phyloP scores from a whole-genome alignment of 2,329 filamentous ascomycete species.

The Zalaria obscura region DNA sequence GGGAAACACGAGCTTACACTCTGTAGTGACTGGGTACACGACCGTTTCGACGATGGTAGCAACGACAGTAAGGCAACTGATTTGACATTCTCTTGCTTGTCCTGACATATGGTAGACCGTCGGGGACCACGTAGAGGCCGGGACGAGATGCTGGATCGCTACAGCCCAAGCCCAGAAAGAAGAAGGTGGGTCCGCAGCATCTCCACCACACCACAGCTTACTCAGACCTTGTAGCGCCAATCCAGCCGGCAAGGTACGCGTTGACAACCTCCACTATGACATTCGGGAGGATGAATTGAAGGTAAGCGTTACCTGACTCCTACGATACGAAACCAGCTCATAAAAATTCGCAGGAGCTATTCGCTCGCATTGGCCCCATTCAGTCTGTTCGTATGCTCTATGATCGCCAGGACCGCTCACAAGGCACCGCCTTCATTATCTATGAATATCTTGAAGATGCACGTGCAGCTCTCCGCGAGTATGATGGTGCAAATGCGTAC shows the following conservation, averaged over 20 bases:
- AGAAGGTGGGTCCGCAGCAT: slow-evolving; percentile 8
- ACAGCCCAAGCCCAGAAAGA: slow-evolving; percentile 10
- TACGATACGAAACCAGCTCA: slow-evolving; percentile 6
- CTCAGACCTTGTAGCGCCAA: too few relatives aligned
- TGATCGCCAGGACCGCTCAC: slow-evolving; percentile 77
- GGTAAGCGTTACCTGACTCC: slow-evolving; percentile 31
- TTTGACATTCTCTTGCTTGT: neutral
- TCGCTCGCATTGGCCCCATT: slow-evolving; percentile 62
- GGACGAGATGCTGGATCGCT: slow-evolving; percentile 13
- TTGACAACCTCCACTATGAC: slow-evolving; percentile 89
- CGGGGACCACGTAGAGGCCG: slow-evolving; percentile 7
- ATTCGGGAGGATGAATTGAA: slow-evolving; percentile 71
- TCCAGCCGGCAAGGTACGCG: slow-evolving; percentile 35
- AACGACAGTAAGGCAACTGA: slow-evolving; percentile 19
- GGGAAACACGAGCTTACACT: slow-evolving; percentile 8
- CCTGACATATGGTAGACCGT: slow-evolving; percentile 8
- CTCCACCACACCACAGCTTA: too few relatives aligned
- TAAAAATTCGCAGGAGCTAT: slow-evolving; percentile 50
- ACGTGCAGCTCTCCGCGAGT: slow-evolving; percentile 59
- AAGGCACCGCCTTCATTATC: slow-evolving; percentile 71
- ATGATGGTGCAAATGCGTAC: slow-evolving; percentile 81
- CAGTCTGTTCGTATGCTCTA: slow-evolving; percentile 58
- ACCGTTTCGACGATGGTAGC: slow-evolving; percentile 69
- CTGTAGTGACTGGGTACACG: slow-evolving; percentile 80
- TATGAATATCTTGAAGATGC: slow-evolving; percentile 63